A percentile compares a stretch with the other conserved stretches of the same genome.
Evolutionary conservation across 108 stramenopile species (phyloP).

Genomic region (Skeletonema grethae): DNA sequence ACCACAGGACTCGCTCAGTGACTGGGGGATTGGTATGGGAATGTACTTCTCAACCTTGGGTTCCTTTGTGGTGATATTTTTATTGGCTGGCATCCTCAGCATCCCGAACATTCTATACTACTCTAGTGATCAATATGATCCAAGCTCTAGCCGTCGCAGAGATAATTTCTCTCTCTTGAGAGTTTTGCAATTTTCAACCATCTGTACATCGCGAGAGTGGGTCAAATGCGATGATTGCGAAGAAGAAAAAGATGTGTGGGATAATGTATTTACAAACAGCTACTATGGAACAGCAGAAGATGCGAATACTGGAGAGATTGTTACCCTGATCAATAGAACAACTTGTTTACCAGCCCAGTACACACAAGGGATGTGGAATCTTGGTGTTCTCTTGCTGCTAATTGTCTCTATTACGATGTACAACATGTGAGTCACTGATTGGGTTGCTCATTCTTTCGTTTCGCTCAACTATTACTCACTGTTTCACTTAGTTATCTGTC

Average conservation of each 20-base stretch:
- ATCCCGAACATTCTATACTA: slow-evolving; percentile 42
- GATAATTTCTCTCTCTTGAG: slow-evolving; percentile 9
- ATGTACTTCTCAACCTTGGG: slow-evolving; percentile 65
- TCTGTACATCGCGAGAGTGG: slow-evolving; percentile 66
- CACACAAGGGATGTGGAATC: slow-evolving; percentile 58
- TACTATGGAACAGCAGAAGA: slow-evolving; percentile 34
- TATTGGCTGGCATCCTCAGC: slow-evolving; percentile 27
- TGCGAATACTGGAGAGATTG: slow-evolving; percentile 7
- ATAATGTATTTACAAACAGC: slow-evolving; percentile 16
- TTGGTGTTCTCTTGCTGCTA: slow-evolving; percentile 56
- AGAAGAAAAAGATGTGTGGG: slow-evolving; percentile 3
- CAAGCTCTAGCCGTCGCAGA: slow-evolving; percentile 1
- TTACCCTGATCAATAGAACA: slow-evolving; percentile 30
- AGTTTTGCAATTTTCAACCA: slow-evolving; percentile 35
- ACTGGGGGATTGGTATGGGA: slow-evolving; percentile 69
- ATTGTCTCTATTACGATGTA: slow-evolving; percentile 45
- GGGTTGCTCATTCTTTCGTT: neutral
- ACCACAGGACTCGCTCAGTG: slow-evolving; percentile 45
- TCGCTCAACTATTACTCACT: neutral
- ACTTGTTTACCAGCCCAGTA: slow-evolving; percentile 25
- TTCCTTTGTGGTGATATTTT: slow-evolving; percentile 15
- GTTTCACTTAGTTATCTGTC: slow-evolving; percentile 31
- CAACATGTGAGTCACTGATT: slow-evolving; percentile 6
- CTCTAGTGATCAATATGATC: slow-evolving; percentile 29
- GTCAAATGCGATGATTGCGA: slow-evolving; percentile 59